phyloP scores from a whole-genome alignment of 129 eudicot species.

The Chrysanthemum seticuspe region DNA sequence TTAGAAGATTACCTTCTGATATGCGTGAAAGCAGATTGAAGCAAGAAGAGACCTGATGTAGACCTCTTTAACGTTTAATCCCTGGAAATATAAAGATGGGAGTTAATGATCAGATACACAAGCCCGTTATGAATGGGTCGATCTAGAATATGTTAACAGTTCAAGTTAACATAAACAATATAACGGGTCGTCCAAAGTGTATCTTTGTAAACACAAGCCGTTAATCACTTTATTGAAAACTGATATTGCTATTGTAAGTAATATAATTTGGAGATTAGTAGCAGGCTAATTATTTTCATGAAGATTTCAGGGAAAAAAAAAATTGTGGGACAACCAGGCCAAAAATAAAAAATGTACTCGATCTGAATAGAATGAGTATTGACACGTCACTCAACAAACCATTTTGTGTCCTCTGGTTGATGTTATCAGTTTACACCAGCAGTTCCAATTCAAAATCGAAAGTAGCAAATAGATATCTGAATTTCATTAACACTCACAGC shows the following conservation, averaged over 20 bases:
- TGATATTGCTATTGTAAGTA: too few species aligned
- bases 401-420: background rate
- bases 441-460: background rate
- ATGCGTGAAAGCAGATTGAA: conserved; percentile 94
- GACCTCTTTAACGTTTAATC: conserved; percentile 65
- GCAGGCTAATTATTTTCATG: too few species aligned
- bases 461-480: conserved; percentile 9
- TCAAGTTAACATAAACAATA: too few species aligned
- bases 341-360: too few species aligned
- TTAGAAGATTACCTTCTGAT: conserved; percentile 78
- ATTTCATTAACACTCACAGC: conserved; percentile 60
- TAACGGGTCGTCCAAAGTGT: background rate
- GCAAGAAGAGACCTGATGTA: conserved; percentile 80
- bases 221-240: too few species aligned
- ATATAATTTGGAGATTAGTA: too few species aligned
- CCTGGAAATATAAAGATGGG: conserved; percentile 42
- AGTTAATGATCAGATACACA: background rate
- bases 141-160: too few species aligned
- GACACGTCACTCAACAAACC: background rate
- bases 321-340: too few species aligned
- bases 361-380: too few species aligned
- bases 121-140: too few species aligned
- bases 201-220: background rate
- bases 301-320: too few species aligned
- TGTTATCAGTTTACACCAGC: conserved; percentile 6